Evolutionary conservation across 2,329 filamentous ascomycete genomes (phyloP), one percentile per base, ranked within the genome.

Genomic region (Beauveria brongniartii): DNA sequence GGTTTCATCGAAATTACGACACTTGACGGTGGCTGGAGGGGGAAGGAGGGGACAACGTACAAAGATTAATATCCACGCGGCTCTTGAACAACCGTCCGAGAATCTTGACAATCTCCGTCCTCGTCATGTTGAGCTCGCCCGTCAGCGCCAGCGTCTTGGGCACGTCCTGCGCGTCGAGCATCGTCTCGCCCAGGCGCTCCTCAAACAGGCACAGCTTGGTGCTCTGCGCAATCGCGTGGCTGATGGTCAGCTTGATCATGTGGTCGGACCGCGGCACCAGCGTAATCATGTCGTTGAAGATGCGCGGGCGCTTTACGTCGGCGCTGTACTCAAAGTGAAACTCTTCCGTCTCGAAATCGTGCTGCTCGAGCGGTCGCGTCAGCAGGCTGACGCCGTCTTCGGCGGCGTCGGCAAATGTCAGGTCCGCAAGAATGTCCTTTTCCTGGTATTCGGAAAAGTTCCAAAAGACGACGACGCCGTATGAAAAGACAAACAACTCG

Each of bases 221-320:
- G 73, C 92, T 97, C 74, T 99, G 94, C 1, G 92, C 92, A 67
- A 99, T 97, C 43, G 92, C 94, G 72, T 99, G 94, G 72, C 90
- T 95, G 78, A 99, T 99, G 40, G 93, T 92, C 18, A 99, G 81
- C 75, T 97, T 97, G 72, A 97, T 96, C 93, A 99, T 97, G 76
- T 99, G 94, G 75, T 99, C 94, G 30, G 82, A 84, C 44, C 91
- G 88, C 63, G 91, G 95, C 64, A 95, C 83, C 50, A 99, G 78
- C 0, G 94, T 99, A 68, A 99, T 97, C 94, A 99, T 99, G 74
- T 99, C 94, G 75, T 99, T 97, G 78, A 95, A 99, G 34, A 99
- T 90, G 61, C 94, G 85, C 5, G 94, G 94, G 55, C 92, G 85
- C 64, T 92, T 88, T 40, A 94, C 91, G 62, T 91, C 83, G 1